phyloP scores from a whole-genome alignment of 768 basidiomycete species.

The Leccinum broughii region DNA sequence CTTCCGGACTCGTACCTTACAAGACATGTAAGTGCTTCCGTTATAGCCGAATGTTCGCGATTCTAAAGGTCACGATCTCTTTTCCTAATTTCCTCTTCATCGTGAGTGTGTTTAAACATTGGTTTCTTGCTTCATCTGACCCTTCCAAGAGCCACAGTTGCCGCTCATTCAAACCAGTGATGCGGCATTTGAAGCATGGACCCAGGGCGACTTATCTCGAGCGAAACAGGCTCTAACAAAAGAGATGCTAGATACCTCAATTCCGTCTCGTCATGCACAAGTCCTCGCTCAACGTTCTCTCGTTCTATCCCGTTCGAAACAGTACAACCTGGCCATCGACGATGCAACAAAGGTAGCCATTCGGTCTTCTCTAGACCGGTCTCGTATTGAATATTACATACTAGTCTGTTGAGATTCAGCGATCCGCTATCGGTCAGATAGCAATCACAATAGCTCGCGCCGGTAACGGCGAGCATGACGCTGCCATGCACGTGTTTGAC shows the following conservation, averaged over 20 bases:
- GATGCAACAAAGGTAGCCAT: conserved; percentile 6
- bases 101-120: background rate
- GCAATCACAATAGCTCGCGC: conserved; percentile 1
- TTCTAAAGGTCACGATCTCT: background rate
- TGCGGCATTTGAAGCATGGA: conserved; percentile 1
- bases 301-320: background rate
- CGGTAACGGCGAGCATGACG: conserved; percentile 5
- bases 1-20: background rate
- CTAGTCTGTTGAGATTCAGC: conserved; percentile 8
- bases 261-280: background rate
- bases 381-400: background rate
- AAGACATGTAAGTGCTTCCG: background rate
- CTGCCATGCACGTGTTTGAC: conserved; percentile 7
- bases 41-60: background rate
- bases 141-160: background rate
- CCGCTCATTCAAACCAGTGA: background rate
- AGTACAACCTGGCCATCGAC: background rate
- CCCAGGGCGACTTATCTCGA: background rate
- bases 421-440: conserved; percentile 12
- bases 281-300: conserved; percentile 4
- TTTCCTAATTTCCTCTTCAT: no score
- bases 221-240: background rate
- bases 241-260: background rate
- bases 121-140: accelerated
- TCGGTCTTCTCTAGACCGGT: accelerated